Conservation (phyloP, 768 basidiomycete species). For the Epithele typhae region DNA sequence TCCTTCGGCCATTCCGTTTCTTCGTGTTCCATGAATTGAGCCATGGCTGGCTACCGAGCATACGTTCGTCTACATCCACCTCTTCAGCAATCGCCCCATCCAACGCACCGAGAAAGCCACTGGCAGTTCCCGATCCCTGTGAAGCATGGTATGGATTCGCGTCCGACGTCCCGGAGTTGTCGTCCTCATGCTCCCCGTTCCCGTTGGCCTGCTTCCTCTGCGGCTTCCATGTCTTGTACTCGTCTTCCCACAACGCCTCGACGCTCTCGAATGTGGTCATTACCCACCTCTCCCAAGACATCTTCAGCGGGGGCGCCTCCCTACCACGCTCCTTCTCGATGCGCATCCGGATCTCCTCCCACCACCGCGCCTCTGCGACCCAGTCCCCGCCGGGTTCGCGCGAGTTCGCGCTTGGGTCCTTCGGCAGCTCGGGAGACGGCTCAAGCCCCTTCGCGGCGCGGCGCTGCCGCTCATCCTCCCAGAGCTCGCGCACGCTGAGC, state of each 20-base stretch:
- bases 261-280: slow-evolving; percentile 90
- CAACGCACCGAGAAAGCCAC: background rate
- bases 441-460: slow-evolving; percentile 61
- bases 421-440: slow-evolving; percentile 70
- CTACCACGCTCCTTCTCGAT: slow-evolving; percentile 46
- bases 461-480: slow-evolving; percentile 91
- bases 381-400: slow-evolving; percentile 57
- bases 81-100: slow-evolving; percentile 23
- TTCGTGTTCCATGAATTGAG: slow-evolving; percentile 31
- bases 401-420: slow-evolving; percentile 61
- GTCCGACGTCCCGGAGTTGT: slow-evolving; percentile 5
- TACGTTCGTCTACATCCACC: slow-evolving; percentile 48
- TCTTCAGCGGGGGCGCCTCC: slow-evolving; percentile 20
- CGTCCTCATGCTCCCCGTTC: slow-evolving; percentile 2
- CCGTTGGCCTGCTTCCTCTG: background rate
- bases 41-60: slow-evolving; percentile 48
- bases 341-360: slow-evolving; percentile 63
- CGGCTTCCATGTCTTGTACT: slow-evolving; percentile 57
- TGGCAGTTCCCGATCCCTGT: background rate
- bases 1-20: slow-evolving; percentile 22
- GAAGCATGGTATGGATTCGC: slow-evolving; percentile 20
- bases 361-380: slow-evolving; percentile 70
- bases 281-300: slow-evolving; percentile 66
- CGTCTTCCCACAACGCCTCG: slow-evolving; percentile 77
- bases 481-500: slow-evolving; percentile 85